Conservation (phyloP, 2,329 filamentous ascomycete species). For the Ophiostoma sp. region DNA sequence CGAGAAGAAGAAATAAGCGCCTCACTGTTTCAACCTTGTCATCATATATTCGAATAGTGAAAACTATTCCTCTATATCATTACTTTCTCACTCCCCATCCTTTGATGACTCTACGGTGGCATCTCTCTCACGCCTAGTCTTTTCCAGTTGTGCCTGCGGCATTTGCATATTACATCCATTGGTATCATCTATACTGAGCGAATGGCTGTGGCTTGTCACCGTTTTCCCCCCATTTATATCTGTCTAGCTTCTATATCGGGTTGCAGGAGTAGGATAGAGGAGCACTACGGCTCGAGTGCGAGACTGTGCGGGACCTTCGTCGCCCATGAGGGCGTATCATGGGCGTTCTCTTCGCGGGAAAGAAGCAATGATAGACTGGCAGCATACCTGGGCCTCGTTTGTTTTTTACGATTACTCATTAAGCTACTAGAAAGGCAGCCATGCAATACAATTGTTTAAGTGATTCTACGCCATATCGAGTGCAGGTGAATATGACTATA, state of each 20-base stretch:
- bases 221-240: too few relatives aligned
- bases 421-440: conserved; percentile 3
- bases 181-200: too few relatives aligned
- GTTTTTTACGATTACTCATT: not conserved
- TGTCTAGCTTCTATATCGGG: too few relatives aligned
- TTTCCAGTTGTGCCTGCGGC: too few relatives aligned
- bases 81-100: not conserved
- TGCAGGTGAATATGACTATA: not conserved
- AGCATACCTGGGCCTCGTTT: not conserved
- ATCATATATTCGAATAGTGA: conserved; percentile 1
- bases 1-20: conserved; percentile 39
- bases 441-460: not conserved
- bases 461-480: not conserved
- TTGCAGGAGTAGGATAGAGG: too few relatives aligned
- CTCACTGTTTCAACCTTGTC: not conserved
- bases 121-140: too few relatives aligned
- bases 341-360: not conserved
- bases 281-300: not conserved
- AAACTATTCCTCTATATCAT: not conserved
- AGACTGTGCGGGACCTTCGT: not conserved
- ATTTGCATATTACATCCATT: too few relatives aligned
- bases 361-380: not conserved
- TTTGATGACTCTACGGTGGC: not conserved
- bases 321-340: not conserved
- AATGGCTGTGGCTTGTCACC: too few relatives aligned